Base-by-base conservation (phyloP, 78 protist species). In the Dictyostelium discoideum region DNA sequence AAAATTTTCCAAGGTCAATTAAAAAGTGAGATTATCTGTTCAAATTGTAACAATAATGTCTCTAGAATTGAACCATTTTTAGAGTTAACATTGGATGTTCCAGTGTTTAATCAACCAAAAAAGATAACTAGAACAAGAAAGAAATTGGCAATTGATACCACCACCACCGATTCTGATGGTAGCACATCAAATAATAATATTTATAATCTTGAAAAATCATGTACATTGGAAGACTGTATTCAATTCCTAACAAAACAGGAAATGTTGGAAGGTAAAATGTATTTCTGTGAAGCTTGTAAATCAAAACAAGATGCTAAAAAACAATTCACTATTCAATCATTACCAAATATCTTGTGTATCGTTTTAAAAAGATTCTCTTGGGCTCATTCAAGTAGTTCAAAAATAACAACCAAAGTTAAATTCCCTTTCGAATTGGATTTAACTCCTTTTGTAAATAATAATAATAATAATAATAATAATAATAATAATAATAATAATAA, bases 331-430 rank as follows among this genome's bases (percentile, higher is more conserved):
- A 73, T 92, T 40, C 48, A 67, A 26, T 16, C 88, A 46, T 26
- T 92, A 50, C 95, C 95, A 73, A 74, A 92, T 84, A 86, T 92
- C 1, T 37, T 92, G 20, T 92, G 96, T 86, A 92, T 92, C n/a
- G 96, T 92, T 50, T 44, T 92, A 20, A 92, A 92, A 22, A 39
- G 96, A 85, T 92, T 92, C 73, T 22, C 85, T 10, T 92, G 87
- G 88, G n/a, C 29, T 20, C 83, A 67, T 44, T 24, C 74, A 48
- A 24, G 42, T 39, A 63, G 96, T 65, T 63, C 80, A 26, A 92
- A 92, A 37, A 92, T 85, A 7, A 42, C 63, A 26, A 92, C 96
- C 29, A 74, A 82, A 24, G 84, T 92, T 40, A 76, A n/a, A 42
- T 92, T 92, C 60, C 96, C 96, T 20, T 86, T 92, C 69, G 87